Evolutionary conservation across 2,329 filamentous ascomycete species (phyloP).

Genomic region (Arthrobotrys sinensis): DNA sequence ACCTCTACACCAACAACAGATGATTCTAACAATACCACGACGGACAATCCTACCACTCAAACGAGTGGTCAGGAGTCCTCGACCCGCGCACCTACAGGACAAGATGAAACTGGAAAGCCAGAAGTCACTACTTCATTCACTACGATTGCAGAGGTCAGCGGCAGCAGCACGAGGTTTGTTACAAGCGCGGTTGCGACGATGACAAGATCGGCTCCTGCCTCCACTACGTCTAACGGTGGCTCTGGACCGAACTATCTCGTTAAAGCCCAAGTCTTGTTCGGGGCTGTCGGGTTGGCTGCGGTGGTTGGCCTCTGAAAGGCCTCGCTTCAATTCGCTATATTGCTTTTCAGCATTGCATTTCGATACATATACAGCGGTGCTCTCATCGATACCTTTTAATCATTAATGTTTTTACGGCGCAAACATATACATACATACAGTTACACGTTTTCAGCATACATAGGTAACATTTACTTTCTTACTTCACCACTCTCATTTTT

Average conservation of each 20-base stretch:
- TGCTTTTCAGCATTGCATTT: slow-evolving; percentile 3
- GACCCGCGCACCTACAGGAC: slow-evolving; percentile 39
- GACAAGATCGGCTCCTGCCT: slow-evolving; percentile 18
- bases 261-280: slow-evolving; percentile 51
- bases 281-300: slow-evolving; percentile 43
- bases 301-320: slow-evolving; percentile 39
- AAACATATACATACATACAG: slow-evolving; percentile 15
- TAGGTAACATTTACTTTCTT: slow-evolving; percentile 17
- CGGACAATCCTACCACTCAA: slow-evolving; percentile 51
- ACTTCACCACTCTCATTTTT: slow-evolving; percentile 11
- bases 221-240: slow-evolving; percentile 8
- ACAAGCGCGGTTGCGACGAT: slow-evolving; percentile 52
- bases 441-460: slow-evolving; percentile 20
- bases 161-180: slow-evolving; percentile 43
- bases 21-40: slow-evolving; percentile 51
- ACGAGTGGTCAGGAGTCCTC: slow-evolving; percentile 53
- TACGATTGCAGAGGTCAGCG: slow-evolving; percentile 50
- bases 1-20: slow-evolving; percentile 23
- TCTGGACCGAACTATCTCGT: slow-evolving; percentile 28
- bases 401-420: slow-evolving; percentile 26
- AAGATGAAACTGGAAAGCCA: slow-evolving; percentile 49
- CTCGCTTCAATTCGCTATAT: not conserved
- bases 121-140: slow-evolving; percentile 44
- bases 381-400: slow-evolving; percentile 37
- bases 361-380: slow-evolving; percentile 18